Percentiles rank a stretch among this genome's conserved stretches.
phyloP scores from a whole-genome alignment of 108 stramenopile species.

The Cyclotella kingstonii region DNA sequence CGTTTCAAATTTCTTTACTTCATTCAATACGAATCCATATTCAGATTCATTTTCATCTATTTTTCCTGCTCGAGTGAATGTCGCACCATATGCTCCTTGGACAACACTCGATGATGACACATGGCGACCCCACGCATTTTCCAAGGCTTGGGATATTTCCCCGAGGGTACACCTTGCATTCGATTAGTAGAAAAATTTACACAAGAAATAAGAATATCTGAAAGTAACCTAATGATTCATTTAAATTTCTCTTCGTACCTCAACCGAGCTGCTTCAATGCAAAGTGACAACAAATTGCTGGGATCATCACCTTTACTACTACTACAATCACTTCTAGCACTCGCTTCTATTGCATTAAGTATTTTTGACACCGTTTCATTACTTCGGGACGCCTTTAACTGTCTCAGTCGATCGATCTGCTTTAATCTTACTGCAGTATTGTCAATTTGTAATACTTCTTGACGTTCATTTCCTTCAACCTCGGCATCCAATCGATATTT shows the following conservation, averaged over 20 bases:
- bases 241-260: conserved; percentile 7
- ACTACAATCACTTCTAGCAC: conserved; percentile 61
- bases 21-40: conserved; percentile 68
- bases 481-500: conserved; percentile 85
- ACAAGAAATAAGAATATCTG: not conserved
- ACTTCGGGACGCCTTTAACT: no score
- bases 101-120: conserved; percentile 85
- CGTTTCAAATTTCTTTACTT: conserved; percentile 88
- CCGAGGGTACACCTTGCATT: conserved; percentile 85
- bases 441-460: conserved; percentile 88
- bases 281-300: conserved; percentile 87
- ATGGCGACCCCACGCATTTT: conserved; percentile 95
- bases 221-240: no score
- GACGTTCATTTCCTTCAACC: conserved; percentile 64
- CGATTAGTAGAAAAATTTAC: not conserved
- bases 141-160: conserved; percentile 94
- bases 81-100: conserved; percentile 91
- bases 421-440: conserved; percentile 81
- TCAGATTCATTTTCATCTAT: conserved; percentile 54
- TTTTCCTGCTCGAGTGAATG: conserved; percentile 42
- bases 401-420: conserved; percentile 75
- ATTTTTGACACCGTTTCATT: no score
- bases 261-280: conserved; percentile 89
- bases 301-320: conserved; percentile 82
- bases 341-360: conserved; percentile 79